Percentiles rank a stretch among this genome's conserved stretches.
Evolutionary conservation across 257 asterid species (phyloP).

Genomic region (Parsonsia alboflavescens): DNA sequence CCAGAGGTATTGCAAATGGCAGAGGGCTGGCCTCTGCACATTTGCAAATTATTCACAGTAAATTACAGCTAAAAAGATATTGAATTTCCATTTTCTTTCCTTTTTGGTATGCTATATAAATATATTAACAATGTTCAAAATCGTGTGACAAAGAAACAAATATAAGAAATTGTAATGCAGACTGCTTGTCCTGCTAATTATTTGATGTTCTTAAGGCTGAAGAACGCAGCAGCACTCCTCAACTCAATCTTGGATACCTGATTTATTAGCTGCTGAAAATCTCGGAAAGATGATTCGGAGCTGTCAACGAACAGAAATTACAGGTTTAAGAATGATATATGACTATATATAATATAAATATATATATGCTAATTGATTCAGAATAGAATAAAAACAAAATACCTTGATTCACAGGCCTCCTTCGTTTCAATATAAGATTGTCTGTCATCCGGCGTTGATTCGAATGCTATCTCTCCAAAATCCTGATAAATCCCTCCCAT

Average conservation of each 20-base stretch:
- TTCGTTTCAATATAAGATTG: conserved; percentile 36
- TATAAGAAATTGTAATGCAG: neutral
- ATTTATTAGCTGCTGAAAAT: conserved; percentile 8
- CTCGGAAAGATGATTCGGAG: conserved; percentile 31
- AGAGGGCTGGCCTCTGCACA: neutral
- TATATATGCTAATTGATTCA: too few species aligned
- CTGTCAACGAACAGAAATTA: conserved; percentile 18
- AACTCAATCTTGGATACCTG: conserved; percentile 28
- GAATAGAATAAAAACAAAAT: neutral
- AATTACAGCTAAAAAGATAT: neutral
- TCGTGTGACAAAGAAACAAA: neutral
- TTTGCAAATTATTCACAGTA: neutral
- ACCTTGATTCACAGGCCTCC: conserved; percentile 40
- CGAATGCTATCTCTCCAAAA: conserved; percentile 14
- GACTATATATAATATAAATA: too few species aligned
- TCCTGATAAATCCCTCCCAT: conserved; percentile 14
- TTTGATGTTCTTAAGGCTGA: conserved; percentile 30
- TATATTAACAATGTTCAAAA: neutral
- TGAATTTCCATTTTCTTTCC: neutral
- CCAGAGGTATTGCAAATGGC: neutral
- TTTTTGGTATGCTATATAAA: neutral
- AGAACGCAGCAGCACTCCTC: conserved; percentile 41
- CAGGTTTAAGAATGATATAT: neutral
- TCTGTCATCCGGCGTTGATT: conserved; percentile 26
- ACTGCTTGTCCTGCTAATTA: neutral